Percentiles rank a stretch among this genome's conserved stretches.
Conservation (phyloP, 495 filamentous ascomycete species). For the Paragyromitra xinjiangensis region DNA sequence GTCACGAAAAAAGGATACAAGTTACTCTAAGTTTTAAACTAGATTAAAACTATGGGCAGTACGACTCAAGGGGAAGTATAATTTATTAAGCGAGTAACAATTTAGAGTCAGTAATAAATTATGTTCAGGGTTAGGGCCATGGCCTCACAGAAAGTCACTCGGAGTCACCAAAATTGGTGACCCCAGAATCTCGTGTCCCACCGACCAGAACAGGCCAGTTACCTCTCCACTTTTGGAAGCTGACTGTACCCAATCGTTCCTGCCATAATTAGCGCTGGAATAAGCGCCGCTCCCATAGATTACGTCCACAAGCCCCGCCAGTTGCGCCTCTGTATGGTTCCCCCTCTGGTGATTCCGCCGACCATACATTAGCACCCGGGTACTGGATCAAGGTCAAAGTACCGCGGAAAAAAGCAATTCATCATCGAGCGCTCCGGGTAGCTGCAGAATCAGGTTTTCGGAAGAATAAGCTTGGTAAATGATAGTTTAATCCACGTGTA, state of each 20-base stretch:
- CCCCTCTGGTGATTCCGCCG: neutral
- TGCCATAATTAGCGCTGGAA: neutral
- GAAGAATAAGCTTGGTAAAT: conserved; percentile 1
- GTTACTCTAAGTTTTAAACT: too few species aligned
- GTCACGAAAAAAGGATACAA: too few species aligned
- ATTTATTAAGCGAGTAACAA: too few species aligned
- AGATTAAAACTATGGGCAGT: too few species aligned
- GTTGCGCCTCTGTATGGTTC: neutral
- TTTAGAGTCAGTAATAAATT: neutral
- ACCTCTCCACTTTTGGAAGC: neutral
- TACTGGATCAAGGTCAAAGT: neutral
- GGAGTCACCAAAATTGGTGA: neutral
- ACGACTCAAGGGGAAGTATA: too few species aligned
- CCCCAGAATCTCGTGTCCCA: neutral
- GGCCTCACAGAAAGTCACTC: conserved; percentile 14
- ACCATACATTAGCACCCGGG: neutral
- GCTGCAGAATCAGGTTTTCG: conserved; percentile 24
- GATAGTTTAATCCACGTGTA: conserved; percentile 38
- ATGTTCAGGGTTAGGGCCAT: neutral
- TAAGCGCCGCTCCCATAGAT: neutral
- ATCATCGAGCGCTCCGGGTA: conserved; percentile 3
- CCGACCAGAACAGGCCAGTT: neutral
- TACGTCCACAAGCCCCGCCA: neutral
- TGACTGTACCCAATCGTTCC: neutral
- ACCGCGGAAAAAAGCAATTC: neutral